These are phyloP conservation scores for Leucosporidium scottii DNA, from an alignment of 768 basidiomycete species.

Conservation along the genomic window DNA sequence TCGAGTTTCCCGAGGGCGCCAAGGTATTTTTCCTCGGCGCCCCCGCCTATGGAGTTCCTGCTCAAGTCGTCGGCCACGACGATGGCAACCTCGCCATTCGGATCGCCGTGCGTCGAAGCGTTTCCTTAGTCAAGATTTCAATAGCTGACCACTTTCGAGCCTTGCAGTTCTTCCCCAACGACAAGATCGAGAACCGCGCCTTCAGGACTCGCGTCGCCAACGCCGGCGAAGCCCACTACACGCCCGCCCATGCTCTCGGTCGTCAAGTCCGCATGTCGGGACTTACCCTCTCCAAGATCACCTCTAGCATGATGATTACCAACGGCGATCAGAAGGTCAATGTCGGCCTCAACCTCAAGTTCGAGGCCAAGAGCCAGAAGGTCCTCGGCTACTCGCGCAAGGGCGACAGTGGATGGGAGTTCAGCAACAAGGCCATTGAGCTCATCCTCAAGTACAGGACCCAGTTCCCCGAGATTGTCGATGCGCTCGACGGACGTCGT, in stretches of 20 bases:
- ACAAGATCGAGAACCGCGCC: conserved; percentile 66
- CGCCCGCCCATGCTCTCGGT: conserved; percentile 69
- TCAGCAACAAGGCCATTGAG: conserved; percentile 74
- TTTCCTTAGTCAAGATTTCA: too few relatives aligned
- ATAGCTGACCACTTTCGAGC: too few relatives aligned
- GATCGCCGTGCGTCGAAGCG: conserved; percentile 59
- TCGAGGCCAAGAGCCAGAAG: conserved; percentile 86
- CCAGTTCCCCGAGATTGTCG: conserved; percentile 74
- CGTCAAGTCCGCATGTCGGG: conserved; percentile 66
- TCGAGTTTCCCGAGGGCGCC: conserved; percentile 83
- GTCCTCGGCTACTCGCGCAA: conserved; percentile 88
- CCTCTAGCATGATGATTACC: conserved; percentile 84
- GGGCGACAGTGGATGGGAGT: conserved; percentile 81
- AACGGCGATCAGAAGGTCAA: conserved; percentile 74
- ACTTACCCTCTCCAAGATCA: conserved; percentile 78
- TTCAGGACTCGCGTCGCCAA: conserved; percentile 63
- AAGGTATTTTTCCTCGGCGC: conserved; percentile 95
- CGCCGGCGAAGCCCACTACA: conserved; percentile 55
- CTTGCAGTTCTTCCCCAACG: conserved; percentile 74
- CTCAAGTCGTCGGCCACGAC: conserved; percentile 70
- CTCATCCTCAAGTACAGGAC: conserved; percentile 72
- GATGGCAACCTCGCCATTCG: conserved; percentile 68
- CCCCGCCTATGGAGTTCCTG: conserved; percentile 90
- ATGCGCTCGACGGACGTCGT: conserved; percentile 52
- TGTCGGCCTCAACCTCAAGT: conserved; percentile 88